Conservation (phyloP, 257 asterid genomes). For the Nicotiana benthamiana region DNA sequence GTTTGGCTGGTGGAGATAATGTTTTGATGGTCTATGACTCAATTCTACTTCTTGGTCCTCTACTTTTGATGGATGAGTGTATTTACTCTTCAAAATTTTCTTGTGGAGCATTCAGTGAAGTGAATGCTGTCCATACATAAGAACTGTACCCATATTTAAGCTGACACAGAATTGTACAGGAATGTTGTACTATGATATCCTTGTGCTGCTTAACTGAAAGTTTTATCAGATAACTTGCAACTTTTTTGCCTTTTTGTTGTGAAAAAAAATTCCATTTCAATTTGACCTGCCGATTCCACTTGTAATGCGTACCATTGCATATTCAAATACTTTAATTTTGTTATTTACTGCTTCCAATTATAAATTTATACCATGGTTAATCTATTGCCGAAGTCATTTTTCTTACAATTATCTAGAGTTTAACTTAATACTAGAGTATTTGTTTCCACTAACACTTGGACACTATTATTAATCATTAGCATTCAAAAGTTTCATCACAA, state of each 20-base stretch:
- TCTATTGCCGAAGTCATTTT: too few relatives aligned
- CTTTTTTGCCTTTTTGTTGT: not conserved
- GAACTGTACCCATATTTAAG: not conserved
- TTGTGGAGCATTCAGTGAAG: not conserved
- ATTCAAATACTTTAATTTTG: not conserved
- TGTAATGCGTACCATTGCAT: not conserved
- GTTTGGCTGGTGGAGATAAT: constrained; percentile 9
- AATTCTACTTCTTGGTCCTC: not conserved
- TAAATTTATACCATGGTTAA: too few relatives aligned
- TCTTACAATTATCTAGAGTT: too few relatives aligned
- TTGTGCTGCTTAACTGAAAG: constrained; percentile 1
- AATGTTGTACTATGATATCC: not conserved
- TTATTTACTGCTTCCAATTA: not conserved
- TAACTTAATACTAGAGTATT: too few relatives aligned
- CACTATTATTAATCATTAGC: too few relatives aligned
- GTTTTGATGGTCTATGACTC: not conserved
- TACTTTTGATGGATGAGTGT: not conserved
- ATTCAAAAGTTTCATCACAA: too few relatives aligned
- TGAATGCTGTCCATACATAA: constrained; percentile 1
- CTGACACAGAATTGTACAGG: constrained; percentile 7
- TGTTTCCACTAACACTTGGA: too few relatives aligned
- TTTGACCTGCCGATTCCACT: not conserved
- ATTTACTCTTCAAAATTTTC: not conserved
- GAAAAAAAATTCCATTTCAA: not conserved
- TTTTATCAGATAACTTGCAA: not conserved